Evolutionary conservation across 768 basidiomycete species (phyloP).

Genomic region (Mycena alexandri): DNA sequence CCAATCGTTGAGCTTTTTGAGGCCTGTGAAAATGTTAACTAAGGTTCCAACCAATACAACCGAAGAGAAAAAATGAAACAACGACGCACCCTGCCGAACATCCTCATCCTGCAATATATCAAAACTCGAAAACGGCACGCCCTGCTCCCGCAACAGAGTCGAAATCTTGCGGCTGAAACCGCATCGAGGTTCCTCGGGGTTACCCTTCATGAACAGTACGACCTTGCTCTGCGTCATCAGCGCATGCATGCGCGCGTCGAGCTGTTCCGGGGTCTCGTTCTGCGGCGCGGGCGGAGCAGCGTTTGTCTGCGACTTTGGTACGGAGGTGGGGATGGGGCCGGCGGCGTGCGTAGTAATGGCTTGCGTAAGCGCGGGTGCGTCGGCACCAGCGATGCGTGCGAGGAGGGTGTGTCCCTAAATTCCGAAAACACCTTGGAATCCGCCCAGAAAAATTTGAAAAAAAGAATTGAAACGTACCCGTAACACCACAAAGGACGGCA

Average conservation of each 20-base stretch:
- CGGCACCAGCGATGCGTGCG: constrained; percentile 82
- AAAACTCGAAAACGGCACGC: constrained; percentile 78
- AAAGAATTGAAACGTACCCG: constrained; percentile 61
- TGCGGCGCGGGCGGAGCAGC: constrained; percentile 1
- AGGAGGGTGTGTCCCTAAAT: constrained; percentile 62
- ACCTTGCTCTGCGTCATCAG: constrained; percentile 87
- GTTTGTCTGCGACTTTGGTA: constrained; percentile 44
- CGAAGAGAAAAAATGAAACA: not conserved
- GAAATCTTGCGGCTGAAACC: constrained; percentile 88
- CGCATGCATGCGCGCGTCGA: constrained; percentile 69
- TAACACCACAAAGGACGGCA: constrained; percentile 88
- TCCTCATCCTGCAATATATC: constrained; percentile 88
- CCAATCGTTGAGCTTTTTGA: constrained; percentile 88
- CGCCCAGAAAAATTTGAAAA: not conserved
- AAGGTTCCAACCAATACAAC: too few relatives aligned
- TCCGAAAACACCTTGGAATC: not conserved
- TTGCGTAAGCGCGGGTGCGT: constrained; percentile 72
- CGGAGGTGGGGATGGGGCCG: constrained; percentile 14
- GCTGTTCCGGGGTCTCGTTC: constrained; percentile 73
- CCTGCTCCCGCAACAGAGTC: constrained; percentile 71
- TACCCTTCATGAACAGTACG: constrained; percentile 94
- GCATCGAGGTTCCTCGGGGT: constrained; percentile 81
- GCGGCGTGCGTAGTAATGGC: constrained; percentile 71
- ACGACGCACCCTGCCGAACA: constrained; percentile 78
- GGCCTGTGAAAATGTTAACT: constrained; percentile 54